Percentiles rank a stretch among this genome's conserved stretches.
Conservation (phyloP, 306 rosid species). For the Ceratonia siliqua region DNA sequence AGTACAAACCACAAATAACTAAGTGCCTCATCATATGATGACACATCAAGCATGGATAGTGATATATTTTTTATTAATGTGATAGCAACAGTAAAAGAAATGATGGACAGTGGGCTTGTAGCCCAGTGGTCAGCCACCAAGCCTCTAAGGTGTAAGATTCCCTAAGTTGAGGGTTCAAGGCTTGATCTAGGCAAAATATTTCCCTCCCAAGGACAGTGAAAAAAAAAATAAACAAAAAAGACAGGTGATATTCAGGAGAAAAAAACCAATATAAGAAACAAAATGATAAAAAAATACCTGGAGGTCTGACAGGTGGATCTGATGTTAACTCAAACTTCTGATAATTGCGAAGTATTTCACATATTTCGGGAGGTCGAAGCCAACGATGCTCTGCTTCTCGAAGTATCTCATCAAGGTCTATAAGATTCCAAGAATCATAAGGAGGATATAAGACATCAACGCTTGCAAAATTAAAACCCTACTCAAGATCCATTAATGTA, state of each 20-base stretch:
- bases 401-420: slow-evolving; percentile 52
- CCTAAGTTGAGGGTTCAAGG: background rate
- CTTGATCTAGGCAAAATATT: background rate
- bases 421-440: slow-evolving; percentile 4
- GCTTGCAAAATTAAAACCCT: background rate
- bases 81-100: background rate
- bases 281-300: slow-evolving; percentile 46
- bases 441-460: background rate
- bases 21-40: background rate
- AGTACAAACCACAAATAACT: background rate
- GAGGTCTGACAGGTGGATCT: slow-evolving; percentile 60
- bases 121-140: background rate
- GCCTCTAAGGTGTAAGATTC: background rate
- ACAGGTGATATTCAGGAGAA: background rate
- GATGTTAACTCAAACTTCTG: slow-evolving; percentile 53
- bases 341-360: slow-evolving; percentile 69
- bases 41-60: background rate
- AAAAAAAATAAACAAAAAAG: background rate
- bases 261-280: background rate
- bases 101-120: slow-evolving; percentile 6
- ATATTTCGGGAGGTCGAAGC: slow-evolving; percentile 76
- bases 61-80: background rate
- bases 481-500: background rate
- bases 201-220: background rate
- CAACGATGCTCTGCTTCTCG: slow-evolving; percentile 65